A percentile compares a stretch with the other conserved stretches of the same genome.
Conservation (phyloP, 2,329 filamentous ascomycete species). For the Sclerotiophoma versabilis region DNA sequence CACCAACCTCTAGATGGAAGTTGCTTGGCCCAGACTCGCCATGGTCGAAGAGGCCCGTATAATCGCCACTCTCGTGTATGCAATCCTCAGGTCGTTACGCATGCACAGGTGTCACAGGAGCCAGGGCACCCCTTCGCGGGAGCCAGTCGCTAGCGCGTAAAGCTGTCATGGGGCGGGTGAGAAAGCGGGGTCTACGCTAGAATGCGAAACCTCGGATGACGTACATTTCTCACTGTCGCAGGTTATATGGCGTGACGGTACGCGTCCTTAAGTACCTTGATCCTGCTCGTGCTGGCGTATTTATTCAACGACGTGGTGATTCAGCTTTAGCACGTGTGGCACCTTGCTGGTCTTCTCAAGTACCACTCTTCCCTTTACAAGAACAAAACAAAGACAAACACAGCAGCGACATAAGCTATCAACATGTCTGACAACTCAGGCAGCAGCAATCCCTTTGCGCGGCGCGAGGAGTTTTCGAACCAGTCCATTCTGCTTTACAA, state of each 20-base stretch:
- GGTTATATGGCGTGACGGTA: constrained; percentile 14
- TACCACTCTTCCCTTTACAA: neutral
- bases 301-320: too few species aligned
- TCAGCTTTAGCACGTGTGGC: neutral
- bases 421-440: constrained; percentile 13
- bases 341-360: too few species aligned
- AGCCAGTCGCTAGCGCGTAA: constrained; percentile 7
- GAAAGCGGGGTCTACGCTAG: constrained; percentile 16
- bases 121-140: constrained; percentile 1
- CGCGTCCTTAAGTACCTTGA: constrained; percentile 1
- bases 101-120: constrained; percentile 8
- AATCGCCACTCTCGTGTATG: constrained; percentile 12
- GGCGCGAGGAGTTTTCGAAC: constrained; percentile 69
- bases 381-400: neutral
- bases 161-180: constrained; percentile 14
- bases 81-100: neutral
- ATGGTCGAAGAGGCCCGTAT: neutral
- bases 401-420: neutral
- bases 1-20: too few species aligned
- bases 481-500: constrained; percentile 75
- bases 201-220: constrained; percentile 10
- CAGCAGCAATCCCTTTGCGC: constrained; percentile 76
- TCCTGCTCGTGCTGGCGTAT: neutral
- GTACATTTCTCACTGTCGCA: constrained; percentile 2
- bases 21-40: too few species aligned